Percentiles rank a stretch among this genome's conserved stretches.
These are phyloP conservation scores for Aspergillus novofumigatus DNA, from an alignment of 2,329 filamentous ascomycete species.

Conservation along the genomic window DNA sequence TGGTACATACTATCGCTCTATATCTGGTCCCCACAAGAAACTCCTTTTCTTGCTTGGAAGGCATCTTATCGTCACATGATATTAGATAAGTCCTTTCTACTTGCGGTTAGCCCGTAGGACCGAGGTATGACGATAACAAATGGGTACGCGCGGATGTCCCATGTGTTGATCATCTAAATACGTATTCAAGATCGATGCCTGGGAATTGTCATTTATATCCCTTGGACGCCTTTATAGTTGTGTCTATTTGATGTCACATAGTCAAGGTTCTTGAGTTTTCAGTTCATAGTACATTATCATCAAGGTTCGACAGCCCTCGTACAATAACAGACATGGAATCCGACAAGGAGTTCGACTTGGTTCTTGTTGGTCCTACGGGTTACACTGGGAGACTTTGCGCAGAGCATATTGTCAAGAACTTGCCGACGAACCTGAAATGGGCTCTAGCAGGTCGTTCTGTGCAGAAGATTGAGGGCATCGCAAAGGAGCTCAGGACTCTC, in stretches of 20 bases:
- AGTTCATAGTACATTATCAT: background rate
- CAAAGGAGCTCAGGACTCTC: constrained; percentile 60
- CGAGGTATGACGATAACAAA: background rate
- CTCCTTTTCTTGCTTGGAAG: too few relatives aligned
- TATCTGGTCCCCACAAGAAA: background rate
- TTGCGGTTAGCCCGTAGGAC: background rate
- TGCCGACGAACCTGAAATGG: constrained; percentile 79
- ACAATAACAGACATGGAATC: constrained; percentile 33
- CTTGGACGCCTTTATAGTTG: background rate
- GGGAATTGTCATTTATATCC: background rate
- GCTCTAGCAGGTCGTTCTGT: constrained; percentile 79
- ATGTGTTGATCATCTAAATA: background rate
- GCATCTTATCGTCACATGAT: background rate
- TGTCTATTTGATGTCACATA: background rate
- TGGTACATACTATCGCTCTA: background rate
- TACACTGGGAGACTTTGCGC: constrained; percentile 78
- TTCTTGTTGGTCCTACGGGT: constrained; percentile 67
- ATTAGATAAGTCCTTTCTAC: background rate
- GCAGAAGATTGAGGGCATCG: constrained; percentile 66
- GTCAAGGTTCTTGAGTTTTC: background rate
- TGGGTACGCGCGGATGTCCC: background rate
- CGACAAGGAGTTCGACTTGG: constrained; percentile 57
- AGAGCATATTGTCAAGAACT: constrained; percentile 66
- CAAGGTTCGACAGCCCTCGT: background rate
- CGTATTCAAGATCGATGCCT: too few relatives aligned